Percentiles rank a stretch among this genome's conserved stretches.
Evolutionary conservation across 352 stramenopile species (phyloP).

Genomic region (Phytophthora pistaciae): DNA sequence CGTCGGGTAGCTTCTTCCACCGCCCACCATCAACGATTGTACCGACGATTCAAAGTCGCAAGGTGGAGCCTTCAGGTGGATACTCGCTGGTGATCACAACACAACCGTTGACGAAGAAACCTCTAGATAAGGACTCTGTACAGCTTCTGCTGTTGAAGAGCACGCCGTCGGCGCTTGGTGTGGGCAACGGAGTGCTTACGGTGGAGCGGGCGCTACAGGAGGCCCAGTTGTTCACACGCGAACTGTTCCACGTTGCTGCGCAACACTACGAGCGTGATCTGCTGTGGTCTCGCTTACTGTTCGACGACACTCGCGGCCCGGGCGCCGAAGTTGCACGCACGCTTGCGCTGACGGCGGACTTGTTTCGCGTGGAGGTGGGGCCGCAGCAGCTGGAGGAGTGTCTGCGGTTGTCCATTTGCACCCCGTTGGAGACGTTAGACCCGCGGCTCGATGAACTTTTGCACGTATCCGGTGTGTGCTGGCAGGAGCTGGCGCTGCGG

Average conservation of each 20-base stretch:
- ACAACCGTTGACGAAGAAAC: slow-evolving; percentile 61
- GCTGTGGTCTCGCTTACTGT: slow-evolving; percentile 86
- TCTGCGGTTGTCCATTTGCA: slow-evolving; percentile 83
- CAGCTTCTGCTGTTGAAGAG: slow-evolving; percentile 78
- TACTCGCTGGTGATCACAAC: slow-evolving; percentile 87
- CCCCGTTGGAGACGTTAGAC: slow-evolving; percentile 80
- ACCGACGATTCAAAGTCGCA: slow-evolving; percentile 30
- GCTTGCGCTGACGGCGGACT: slow-evolving; percentile 57
- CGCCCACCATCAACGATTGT: slow-evolving; percentile 44
- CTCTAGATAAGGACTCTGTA: slow-evolving; percentile 69
- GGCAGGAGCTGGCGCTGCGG: slow-evolving; percentile 80
- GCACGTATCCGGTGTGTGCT: slow-evolving; percentile 71
- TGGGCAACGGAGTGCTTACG: slow-evolving; percentile 61
- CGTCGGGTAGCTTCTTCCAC: slow-evolving; percentile 84
- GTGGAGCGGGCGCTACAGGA: slow-evolving; percentile 78
- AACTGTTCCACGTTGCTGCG: slow-evolving; percentile 81
- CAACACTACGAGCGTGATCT: slow-evolving; percentile 89
- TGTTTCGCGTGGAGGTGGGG: slow-evolving; percentile 80
- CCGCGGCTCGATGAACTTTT: slow-evolving; percentile 76
- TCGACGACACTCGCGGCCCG: slow-evolving; percentile 64
- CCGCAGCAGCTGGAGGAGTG: slow-evolving; percentile 88
- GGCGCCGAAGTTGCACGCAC: slow-evolving; percentile 61
- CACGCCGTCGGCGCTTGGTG: slow-evolving; percentile 41
- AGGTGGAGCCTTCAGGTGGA: slow-evolving; percentile 37
- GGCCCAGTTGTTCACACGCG: slow-evolving; percentile 77